phyloP scores from a whole-genome alignment of 352 stramenopile genomes.

The Phytophthora ohioensis region DNA sequence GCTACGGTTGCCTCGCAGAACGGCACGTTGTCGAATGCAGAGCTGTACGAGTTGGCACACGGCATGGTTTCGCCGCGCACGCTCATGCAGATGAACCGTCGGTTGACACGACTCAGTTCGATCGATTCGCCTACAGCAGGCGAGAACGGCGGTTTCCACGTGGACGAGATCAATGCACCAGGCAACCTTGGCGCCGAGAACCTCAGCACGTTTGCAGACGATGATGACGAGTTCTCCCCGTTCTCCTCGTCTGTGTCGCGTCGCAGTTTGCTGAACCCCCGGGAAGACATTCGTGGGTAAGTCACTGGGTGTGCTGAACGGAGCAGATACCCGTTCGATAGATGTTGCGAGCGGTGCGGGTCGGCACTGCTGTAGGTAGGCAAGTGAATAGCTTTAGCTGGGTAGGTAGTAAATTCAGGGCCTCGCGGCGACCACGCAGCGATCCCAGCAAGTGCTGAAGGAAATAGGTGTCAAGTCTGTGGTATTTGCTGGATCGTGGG shows the following conservation, averaged over 20 bases:
- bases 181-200: constrained; percentile 44
- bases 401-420: constrained; percentile 13
- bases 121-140: constrained; percentile 78
- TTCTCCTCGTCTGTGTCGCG: constrained; percentile 42
- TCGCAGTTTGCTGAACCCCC: constrained; percentile 51
- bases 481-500: constrained; percentile 5
- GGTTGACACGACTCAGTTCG: constrained; percentile 69
- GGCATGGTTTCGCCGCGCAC: constrained; percentile 78
- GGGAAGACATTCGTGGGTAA: constrained; percentile 56
- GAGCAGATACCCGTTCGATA: constrained; percentile 1
- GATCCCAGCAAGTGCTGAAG: constrained; percentile 12
- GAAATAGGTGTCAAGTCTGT: constrained; percentile 26
- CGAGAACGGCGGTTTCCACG: constrained; percentile 39
- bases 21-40: constrained; percentile 63
- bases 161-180: constrained; percentile 59
- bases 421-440: constrained; percentile 7
- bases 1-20: constrained; percentile 26
- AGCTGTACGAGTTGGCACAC: constrained; percentile 85
- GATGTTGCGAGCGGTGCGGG: constrained; percentile 8
- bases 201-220: constrained; percentile 35
- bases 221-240: constrained; percentile 48
- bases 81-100: constrained; percentile 71
- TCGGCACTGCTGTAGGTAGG: background rate
- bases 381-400: constrained; percentile 12
- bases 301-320: background rate